phyloP scores from a whole-genome alignment of 2,329 filamentous ascomycete genomes.

The Fusarium drepaniforme region DNA sequence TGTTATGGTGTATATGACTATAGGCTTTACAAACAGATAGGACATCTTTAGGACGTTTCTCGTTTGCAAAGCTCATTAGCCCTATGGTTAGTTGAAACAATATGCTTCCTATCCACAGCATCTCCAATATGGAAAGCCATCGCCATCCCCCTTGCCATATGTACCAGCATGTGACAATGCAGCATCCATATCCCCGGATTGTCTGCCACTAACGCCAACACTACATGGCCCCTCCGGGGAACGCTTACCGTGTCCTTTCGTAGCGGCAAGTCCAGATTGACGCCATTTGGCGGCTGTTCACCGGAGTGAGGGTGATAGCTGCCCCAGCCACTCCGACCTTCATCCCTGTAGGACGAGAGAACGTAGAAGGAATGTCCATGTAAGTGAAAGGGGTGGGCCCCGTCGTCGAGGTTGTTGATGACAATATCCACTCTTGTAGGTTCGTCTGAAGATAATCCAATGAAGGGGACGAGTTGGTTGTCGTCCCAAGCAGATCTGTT shows the following conservation, averaged over 20 bases:
- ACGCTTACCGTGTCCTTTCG: neutral
- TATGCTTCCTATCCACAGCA: neutral
- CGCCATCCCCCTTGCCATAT: neutral
- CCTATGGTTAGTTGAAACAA: neutral
- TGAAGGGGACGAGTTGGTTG: neutral
- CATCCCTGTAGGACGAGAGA: neutral
- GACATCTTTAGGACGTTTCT: neutral
- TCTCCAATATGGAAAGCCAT: neutral
- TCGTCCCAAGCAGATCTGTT: neutral
- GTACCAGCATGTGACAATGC: neutral
- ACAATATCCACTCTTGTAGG: neutral
- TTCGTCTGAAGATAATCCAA: neutral
- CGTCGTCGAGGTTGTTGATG: constrained; percentile 1
- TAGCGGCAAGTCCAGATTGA: neutral
- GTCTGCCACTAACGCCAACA: neutral
- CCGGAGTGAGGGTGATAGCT: neutral
- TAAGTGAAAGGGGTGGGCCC: neutral
- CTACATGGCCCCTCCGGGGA: neutral
- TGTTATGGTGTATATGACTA: neutral
- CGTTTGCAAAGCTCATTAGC: neutral
- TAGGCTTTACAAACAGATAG: neutral
- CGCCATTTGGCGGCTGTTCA: neutral
- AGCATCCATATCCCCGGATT: constrained; percentile 1
- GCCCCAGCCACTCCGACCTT: neutral
- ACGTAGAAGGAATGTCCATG: neutral